These are phyloP conservation scores for Kodamaea kaohsiungensis DNA, from an alignment of 805 yeast genomes.

Conservation along the genomic window DNA sequence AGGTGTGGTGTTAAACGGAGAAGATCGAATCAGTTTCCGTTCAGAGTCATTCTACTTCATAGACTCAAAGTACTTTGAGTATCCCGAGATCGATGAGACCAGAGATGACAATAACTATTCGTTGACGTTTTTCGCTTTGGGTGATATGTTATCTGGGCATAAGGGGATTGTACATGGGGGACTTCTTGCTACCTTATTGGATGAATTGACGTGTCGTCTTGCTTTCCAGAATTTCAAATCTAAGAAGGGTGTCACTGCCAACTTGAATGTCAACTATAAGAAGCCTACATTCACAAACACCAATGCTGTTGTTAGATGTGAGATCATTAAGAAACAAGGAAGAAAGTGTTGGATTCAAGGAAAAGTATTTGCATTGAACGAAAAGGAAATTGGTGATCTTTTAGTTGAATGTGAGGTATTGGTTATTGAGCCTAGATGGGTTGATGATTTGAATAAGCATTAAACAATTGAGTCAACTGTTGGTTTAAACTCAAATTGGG, in stretches of 20 bases:
- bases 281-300: constrained; percentile 37
- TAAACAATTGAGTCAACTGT: background rate
- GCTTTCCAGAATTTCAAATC: constrained; percentile 43
- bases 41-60: constrained; percentile 34
- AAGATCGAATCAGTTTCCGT: constrained; percentile 34
- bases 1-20: constrained; percentile 35
- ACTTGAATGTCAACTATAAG: constrained; percentile 41
- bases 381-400: constrained; percentile 16
- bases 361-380: constrained; percentile 25
- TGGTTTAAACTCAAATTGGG: too few relatives aligned
- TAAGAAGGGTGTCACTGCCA: constrained; percentile 45
- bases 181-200: constrained; percentile 42
- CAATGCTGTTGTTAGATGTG: constrained; percentile 36
- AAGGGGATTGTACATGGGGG: constrained; percentile 46
- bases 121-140: constrained; percentile 41
- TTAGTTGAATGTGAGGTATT: constrained; percentile 41
- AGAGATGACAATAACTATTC: constrained; percentile 28
- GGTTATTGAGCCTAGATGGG: constrained; percentile 45
- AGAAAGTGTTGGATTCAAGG: constrained; percentile 44
- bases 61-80: constrained; percentile 30
- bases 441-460: constrained; percentile 24
- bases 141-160: constrained; percentile 40
- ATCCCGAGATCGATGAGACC: constrained; percentile 23
- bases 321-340: constrained; percentile 31
- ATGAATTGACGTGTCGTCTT: constrained; percentile 43